phyloP scores from a whole-genome alignment of 176 grass and related monocot genomes.

The Dendrocalamus sinicus region DNA sequence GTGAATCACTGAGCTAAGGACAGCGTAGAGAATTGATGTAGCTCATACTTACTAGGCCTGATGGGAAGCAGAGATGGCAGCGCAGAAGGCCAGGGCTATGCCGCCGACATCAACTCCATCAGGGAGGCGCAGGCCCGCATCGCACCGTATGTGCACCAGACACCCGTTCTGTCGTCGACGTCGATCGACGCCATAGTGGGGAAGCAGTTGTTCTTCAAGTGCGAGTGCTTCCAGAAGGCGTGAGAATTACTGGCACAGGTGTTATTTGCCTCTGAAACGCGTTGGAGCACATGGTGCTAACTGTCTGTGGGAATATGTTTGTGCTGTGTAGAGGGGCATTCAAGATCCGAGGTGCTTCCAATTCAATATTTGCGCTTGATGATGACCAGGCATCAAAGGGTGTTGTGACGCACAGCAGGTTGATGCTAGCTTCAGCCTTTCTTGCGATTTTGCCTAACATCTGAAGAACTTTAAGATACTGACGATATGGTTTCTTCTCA shows the following conservation, averaged over 20 bases:
- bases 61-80: slow-evolving; percentile 50
- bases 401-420: slow-evolving; percentile 97
- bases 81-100: slow-evolving; percentile 47
- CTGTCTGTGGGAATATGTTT: slow-evolving; percentile 1
- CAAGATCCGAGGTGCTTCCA: slow-evolving; percentile 92
- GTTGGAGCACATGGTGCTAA: slow-evolving; percentile 20
- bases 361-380: slow-evolving; percentile 87
- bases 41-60: slow-evolving; percentile 45
- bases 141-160: slow-evolving; percentile 71
- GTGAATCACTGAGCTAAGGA: neutral
- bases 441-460: neutral
- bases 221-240: slow-evolving; percentile 97
- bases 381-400: slow-evolving; percentile 72
- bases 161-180: slow-evolving; percentile 62
- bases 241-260: slow-evolving; percentile 43
- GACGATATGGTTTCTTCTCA: slow-evolving; percentile 31
- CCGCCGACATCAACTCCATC: slow-evolving; percentile 73
- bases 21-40: slow-evolving; percentile 6
- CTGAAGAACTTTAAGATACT: neutral
- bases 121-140: slow-evolving; percentile 77
- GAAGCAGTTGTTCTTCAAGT: slow-evolving; percentile 87
- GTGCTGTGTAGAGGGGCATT: slow-evolving; percentile 69
- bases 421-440: slow-evolving; percentile 5
- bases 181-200: slow-evolving; percentile 66
- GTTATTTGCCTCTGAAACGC: slow-evolving; percentile 27